Evolutionary conservation across 345 rosid species (phyloP).

Genomic region (Sonneratia caseolaris): DNA sequence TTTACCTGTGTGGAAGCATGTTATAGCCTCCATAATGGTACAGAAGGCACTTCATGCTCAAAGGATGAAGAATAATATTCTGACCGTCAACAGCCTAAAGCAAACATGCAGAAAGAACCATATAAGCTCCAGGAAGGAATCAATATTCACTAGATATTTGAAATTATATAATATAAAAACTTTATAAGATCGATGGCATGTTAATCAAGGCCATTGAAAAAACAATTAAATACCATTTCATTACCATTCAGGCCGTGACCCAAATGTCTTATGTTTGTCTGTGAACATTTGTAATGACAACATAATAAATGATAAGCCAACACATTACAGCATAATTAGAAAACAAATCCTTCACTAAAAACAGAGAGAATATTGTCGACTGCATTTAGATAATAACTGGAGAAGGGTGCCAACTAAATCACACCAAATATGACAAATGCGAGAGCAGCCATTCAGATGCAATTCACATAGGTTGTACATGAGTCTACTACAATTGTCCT

Average conservation of each 20-base stretch:
- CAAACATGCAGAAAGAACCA: slow-evolving; percentile 12
- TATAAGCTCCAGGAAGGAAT: neutral
- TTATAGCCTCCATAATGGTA: slow-evolving; percentile 80
- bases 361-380: neutral
- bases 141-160: neutral
- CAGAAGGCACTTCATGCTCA: slow-evolving; percentile 80
- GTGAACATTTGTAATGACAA: neutral
- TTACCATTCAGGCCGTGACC: neutral
- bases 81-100: slow-evolving; percentile 91
- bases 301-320: neutral
- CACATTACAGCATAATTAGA: neutral
- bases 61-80: slow-evolving; percentile 72
- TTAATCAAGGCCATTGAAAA: neutral
- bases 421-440: too few species aligned
- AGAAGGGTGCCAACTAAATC: neutral
- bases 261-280: neutral
- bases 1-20: slow-evolving; percentile 57
- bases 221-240: neutral
- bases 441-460: neutral
- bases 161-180: neutral
- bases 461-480: neutral
- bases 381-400: neutral
- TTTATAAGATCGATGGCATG: neutral
- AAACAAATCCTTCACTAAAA: neutral
- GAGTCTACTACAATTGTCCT: neutral